Evolutionary conservation across 192 early-diverging fungal genomes (phyloP).

Genomic region (Glomus cerebriforme): DNA sequence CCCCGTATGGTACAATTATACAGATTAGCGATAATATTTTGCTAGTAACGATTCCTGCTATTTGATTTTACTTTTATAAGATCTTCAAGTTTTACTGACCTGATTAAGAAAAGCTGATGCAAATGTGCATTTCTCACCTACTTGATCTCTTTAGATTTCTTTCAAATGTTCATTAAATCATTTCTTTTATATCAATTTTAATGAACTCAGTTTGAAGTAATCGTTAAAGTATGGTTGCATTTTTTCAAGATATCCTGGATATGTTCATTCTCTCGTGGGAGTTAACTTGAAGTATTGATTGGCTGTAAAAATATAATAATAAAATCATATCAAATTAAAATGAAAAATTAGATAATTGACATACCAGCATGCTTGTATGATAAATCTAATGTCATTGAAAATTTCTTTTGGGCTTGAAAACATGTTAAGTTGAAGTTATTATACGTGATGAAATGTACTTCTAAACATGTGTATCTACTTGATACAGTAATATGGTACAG

Average conservation of each 20-base stretch:
- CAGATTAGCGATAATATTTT: constrained; percentile 3
- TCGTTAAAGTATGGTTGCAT: constrained; percentile 8
- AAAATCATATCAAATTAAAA: no score
- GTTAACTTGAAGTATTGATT: constrained; percentile 13
- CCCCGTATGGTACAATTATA: constrained; percentile 24
- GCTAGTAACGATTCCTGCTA: not conserved
- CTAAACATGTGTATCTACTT: no score
- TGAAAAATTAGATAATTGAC: no score
- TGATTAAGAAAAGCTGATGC: constrained; percentile 14
- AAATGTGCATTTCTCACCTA: constrained; percentile 2
- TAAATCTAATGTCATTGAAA: no score
- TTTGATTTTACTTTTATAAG: not conserved
- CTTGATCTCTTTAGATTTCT: constrained; percentile 13
- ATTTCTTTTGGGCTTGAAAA: no score
- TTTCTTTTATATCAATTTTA: constrained; percentile 12
- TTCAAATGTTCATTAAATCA: constrained; percentile 20
- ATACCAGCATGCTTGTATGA: no score
- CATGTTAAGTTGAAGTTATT: no score
- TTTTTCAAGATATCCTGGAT: constrained; percentile 25
- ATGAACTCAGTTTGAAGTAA: not conserved
- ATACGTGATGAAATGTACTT: no score
- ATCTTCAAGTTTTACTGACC: constrained; percentile 1
- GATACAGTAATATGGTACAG: no score
- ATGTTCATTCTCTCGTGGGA: constrained; percentile 15
- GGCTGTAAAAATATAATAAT: not conserved